phyloP scores from a whole-genome alignment of 306 rosid genomes.

The Inga leiocalycina region DNA sequence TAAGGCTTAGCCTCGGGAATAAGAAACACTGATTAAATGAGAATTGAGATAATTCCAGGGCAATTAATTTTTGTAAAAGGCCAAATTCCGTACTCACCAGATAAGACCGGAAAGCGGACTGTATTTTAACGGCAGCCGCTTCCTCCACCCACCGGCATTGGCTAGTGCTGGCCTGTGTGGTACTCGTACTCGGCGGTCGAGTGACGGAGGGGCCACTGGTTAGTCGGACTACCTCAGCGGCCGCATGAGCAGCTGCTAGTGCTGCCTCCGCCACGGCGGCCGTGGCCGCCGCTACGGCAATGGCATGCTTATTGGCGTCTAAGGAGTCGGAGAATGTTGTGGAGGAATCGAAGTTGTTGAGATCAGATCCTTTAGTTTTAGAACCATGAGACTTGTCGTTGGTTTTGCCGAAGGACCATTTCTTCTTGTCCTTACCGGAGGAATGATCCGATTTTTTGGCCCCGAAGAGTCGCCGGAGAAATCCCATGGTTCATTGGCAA shows the following conservation, averaged over 20 bases:
- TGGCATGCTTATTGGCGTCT: slow-evolving; percentile 79
- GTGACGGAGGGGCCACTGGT: slow-evolving; percentile 33
- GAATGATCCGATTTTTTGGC: slow-evolving; percentile 38
- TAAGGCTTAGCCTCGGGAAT: neutral
- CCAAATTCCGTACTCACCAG: slow-evolving; percentile 49
- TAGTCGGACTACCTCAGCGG: slow-evolving; percentile 83
- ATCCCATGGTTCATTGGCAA: slow-evolving; percentile 63
- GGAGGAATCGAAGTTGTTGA: slow-evolving; percentile 29
- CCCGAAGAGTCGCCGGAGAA: slow-evolving; percentile 88
- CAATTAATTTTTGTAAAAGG: neutral
- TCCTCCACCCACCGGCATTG: slow-evolving; percentile 38
- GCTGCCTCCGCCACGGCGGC: slow-evolving; percentile 95
- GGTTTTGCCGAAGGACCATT: slow-evolving; percentile 47
- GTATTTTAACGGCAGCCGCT: slow-evolving; percentile 63
- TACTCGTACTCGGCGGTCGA: neutral
- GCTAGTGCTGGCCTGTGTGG: neutral
- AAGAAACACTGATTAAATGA: neutral
- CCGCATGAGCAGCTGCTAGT: slow-evolving; percentile 93
- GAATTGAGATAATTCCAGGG: neutral
- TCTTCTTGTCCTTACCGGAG: slow-evolving; percentile 36
- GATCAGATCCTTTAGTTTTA: neutral
- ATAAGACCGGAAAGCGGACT: slow-evolving; percentile 83
- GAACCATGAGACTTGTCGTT: slow-evolving; percentile 10
- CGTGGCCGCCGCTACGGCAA: slow-evolving; percentile 91
- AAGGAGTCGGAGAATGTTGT: slow-evolving; percentile 31